Evolutionary conservation across 2,329 filamentous ascomycete genomes (phyloP).

Genomic region (Ramularia collo-cygni): DNA sequence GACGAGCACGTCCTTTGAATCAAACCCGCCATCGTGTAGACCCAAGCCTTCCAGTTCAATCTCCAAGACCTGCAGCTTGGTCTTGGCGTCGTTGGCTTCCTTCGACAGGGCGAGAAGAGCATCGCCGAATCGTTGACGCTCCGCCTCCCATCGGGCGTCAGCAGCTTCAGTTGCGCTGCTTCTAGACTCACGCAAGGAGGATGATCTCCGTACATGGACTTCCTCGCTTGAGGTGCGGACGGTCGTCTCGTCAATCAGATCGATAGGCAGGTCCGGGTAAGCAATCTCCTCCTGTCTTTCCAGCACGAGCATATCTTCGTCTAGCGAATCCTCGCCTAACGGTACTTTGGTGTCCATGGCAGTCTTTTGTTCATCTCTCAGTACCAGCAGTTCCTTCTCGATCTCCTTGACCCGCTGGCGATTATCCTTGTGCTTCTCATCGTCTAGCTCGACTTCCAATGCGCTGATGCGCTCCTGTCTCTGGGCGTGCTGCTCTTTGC

Average conservation of each 20-base stretch:
- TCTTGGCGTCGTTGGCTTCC: conserved; percentile 34
- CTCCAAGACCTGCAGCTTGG: conserved; percentile 36
- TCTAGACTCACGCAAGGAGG: not conserved
- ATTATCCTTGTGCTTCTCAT: conserved; percentile 2
- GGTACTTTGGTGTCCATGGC: conserved; percentile 29
- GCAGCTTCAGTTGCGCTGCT: not conserved
- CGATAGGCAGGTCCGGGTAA: conserved; percentile 21
- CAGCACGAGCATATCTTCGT: conserved; percentile 29
- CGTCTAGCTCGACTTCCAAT: conserved; percentile 7
- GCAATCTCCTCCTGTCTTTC: conserved; percentile 22
- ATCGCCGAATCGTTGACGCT: conserved; percentile 31
- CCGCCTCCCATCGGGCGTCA: conserved; percentile 9
- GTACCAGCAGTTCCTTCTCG: conserved; percentile 8
- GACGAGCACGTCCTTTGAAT: conserved; percentile 31
- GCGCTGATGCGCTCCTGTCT: conserved; percentile 14
- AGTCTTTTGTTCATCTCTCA: conserved; percentile 29
- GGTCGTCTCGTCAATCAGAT: not conserved
- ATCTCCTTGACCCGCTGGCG: conserved; percentile 20
- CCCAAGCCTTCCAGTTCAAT: conserved; percentile 40
- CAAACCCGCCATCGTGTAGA: conserved; percentile 29
- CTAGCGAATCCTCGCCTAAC: conserved; percentile 18
- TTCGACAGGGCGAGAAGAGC: conserved; percentile 34
- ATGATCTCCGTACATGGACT: not conserved
- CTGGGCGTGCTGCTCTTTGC: conserved; percentile 35
- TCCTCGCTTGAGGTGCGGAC: not conserved